These are phyloP conservation scores for Candida peoriensis DNA, from an alignment of 805 yeast genomes.

Conservation along the genomic window DNA sequence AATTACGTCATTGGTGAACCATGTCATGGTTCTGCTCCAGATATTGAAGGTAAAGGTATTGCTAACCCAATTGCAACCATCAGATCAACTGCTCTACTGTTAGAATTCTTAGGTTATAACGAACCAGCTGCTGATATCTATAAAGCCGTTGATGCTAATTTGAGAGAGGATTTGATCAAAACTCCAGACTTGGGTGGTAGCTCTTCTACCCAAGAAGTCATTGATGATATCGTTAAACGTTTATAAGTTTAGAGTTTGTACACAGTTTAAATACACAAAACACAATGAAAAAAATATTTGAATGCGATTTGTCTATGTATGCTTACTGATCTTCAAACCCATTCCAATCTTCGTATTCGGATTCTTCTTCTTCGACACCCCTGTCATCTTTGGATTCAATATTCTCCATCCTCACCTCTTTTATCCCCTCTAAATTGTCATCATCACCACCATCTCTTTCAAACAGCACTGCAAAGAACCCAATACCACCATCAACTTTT, in stretches of 20 bases:
- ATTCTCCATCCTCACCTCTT: not conserved
- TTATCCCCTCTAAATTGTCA: slow-evolving; percentile 1
- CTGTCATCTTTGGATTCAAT: slow-evolving; percentile 4
- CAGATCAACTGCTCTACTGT: slow-evolving; percentile 94
- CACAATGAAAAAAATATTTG: not conserved
- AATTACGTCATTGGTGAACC: slow-evolving; percentile 97
- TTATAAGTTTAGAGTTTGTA: slow-evolving; percentile 16
- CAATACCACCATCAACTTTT: slow-evolving; percentile 94
- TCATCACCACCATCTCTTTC: slow-evolving; percentile 39
- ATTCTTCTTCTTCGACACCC: slow-evolving; percentile 9
- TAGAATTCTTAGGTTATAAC: slow-evolving; percentile 91
- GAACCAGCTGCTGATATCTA: slow-evolving; percentile 89
- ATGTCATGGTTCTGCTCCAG: slow-evolving; percentile 99
- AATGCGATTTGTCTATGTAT: not conserved
- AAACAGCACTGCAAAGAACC: slow-evolving; percentile 94
- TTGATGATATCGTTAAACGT: slow-evolving; percentile 64
- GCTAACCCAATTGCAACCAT: slow-evolving; percentile 97
- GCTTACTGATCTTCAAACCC: slow-evolving; percentile 25
- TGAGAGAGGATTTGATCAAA: slow-evolving; percentile 64
- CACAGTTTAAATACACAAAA: not conserved
- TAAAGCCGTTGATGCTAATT: slow-evolving; percentile 90
- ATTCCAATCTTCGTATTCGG: slow-evolving; percentile 31
- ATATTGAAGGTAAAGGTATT: slow-evolving; percentile 91
- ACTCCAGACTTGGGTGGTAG: slow-evolving; percentile 97
- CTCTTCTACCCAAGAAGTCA: slow-evolving; percentile 80